A percentile compares a stretch with the other conserved stretches of the same genome.
Conservation (phyloP, 805 yeast genomes). For the Lipomyces kockii region DNA sequence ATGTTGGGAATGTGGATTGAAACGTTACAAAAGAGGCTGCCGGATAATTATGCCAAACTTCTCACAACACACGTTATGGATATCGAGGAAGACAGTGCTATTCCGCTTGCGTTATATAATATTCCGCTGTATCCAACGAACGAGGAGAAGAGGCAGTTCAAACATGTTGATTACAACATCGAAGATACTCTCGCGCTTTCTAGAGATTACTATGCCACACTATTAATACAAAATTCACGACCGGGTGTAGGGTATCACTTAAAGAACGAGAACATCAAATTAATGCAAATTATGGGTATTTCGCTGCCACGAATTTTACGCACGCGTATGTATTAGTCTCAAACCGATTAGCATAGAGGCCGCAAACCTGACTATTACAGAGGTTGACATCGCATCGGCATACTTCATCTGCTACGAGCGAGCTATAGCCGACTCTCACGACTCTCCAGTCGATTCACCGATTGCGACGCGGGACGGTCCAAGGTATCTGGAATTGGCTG, state of each 20-base stretch:
- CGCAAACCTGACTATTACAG: background rate
- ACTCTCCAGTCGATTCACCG: slow-evolving; percentile 52
- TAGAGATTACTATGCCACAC: slow-evolving; percentile 27
- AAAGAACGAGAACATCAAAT: slow-evolving; percentile 24
- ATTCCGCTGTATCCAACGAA: slow-evolving; percentile 22
- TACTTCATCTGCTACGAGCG: slow-evolving; percentile 28
- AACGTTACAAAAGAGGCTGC: slow-evolving; percentile 36
- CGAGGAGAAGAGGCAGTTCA: slow-evolving; percentile 15
- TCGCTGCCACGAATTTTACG: slow-evolving; percentile 28
- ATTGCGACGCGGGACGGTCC: slow-evolving; percentile 58
- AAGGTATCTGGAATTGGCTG: slow-evolving; percentile 19
- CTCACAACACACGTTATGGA: slow-evolving; percentile 10
- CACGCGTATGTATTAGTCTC: slow-evolving; percentile 1
- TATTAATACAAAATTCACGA: slow-evolving; percentile 13
- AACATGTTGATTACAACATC: slow-evolving; percentile 12
- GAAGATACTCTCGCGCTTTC: slow-evolving; percentile 28
- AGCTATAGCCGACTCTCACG: slow-evolving; percentile 1
- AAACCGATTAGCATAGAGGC: background rate
- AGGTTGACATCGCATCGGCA: slow-evolving; percentile 31
- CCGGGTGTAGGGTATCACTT: slow-evolving; percentile 17
- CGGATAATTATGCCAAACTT: slow-evolving; percentile 15
- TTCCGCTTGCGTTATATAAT: slow-evolving; percentile 10
- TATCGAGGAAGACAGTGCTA: slow-evolving; percentile 7
- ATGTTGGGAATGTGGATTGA: slow-evolving; percentile 47
- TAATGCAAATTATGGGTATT: slow-evolving; percentile 12